Evolutionary conservation across 2,329 filamentous ascomycete genomes (phyloP).

Genomic region (Colletotrichum sp.): DNA sequence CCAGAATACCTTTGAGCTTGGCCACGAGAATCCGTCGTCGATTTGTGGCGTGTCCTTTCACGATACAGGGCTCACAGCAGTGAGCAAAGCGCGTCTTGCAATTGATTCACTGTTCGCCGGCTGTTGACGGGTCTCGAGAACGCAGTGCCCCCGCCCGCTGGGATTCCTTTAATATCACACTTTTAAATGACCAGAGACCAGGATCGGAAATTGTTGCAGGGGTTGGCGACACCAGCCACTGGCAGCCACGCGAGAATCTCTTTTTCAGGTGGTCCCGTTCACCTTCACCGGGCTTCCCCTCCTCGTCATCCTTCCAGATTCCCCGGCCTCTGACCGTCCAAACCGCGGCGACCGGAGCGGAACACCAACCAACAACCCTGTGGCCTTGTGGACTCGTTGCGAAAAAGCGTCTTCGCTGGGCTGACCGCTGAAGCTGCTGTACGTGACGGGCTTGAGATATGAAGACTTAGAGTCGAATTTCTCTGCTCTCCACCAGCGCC

Average conservation of each 20-base stretch:
- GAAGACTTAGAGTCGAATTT: neutral
- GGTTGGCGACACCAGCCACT: neutral
- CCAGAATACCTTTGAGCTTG: neutral
- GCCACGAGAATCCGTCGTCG: neutral
- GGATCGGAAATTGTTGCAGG: slow-evolving; percentile 15
- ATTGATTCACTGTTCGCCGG: neutral
- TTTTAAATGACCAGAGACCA: slow-evolving; percentile 12
- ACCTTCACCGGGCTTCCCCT: neutral
- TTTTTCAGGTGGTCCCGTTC: neutral
- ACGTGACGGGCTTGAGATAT: neutral
- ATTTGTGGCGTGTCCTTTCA: neutral
- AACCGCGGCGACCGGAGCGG: neutral
- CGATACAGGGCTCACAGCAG: neutral
- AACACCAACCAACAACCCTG: neutral
- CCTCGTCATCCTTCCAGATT: neutral
- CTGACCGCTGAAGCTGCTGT: neutral
- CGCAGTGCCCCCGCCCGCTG: neutral
- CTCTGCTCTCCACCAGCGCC: neutral
- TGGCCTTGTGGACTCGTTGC: neutral
- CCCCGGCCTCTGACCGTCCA: neutral
- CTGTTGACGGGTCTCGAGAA: neutral
- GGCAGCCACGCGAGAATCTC: neutral
- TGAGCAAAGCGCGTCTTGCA: neutral
- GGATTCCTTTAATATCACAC: slow-evolving; percentile 5
- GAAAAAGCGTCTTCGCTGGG: neutral